Base-by-base conservation (phyloP, 2,329 filamentous ascomycete species). In the Cercospora sp. region DNA sequence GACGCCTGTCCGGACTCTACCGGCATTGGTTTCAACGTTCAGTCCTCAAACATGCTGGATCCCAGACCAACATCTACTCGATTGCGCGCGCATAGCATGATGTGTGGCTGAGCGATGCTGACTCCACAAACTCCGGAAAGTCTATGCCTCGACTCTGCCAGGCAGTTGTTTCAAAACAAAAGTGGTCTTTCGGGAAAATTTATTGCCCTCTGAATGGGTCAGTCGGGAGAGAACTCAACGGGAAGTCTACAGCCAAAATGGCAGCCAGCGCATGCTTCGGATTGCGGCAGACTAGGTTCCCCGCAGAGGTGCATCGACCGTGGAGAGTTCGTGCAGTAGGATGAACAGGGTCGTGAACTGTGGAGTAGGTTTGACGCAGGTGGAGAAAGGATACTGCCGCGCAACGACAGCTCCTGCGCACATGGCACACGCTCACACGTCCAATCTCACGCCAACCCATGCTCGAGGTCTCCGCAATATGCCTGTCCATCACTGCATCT, bases 281-380 rank as follows among this genome's bases (percentile, higher is more conserved):
- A 67, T 45, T 18, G 42, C 65, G 65, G 65, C 40, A 60, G 65
- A 63, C 65, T 55, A 59, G 63, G 62, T 68, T 68, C 66, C 66
- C 66, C 66, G 66, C 66, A 68, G 55, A 62, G n/a, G 31, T 23
- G 59, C n/a, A 18, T 36, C 26, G 18, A 28, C 13, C 42, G 31
- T 48, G 61, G 28, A 16, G 48, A 51, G 33, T 12, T 55, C 60
- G 61, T 48, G 59, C 59, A 61, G 59, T n/a, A 40, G 33, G 12
- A 58, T 30, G 53, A 18, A 57, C 60, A 23, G 64, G 36, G 42
- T 65, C 40, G 59, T 51, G 30, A 48, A 60, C 16, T 65, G 66
- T 68, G 66, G 66, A 65, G 66, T 57, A 53, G 60, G 66, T 68
- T 65, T 58, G 45, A 68, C 45, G 28, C 23, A 18, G 53, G 23